Conservation (phyloP, 2,329 filamentous ascomycete genomes). For the Trichoderma koningiopsis region DNA sequence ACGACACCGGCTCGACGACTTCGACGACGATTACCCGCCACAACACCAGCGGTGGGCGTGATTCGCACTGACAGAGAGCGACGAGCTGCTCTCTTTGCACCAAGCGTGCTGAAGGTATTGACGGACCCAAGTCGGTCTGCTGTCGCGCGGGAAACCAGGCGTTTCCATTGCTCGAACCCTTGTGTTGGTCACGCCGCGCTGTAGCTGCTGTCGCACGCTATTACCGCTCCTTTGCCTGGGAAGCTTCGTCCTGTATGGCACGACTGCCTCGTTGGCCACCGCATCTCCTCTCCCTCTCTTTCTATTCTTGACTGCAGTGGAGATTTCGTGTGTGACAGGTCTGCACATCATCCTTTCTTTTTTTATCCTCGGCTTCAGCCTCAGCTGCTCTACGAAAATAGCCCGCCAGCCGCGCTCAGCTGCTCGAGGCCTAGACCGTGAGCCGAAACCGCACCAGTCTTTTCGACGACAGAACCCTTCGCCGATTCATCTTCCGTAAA, state of each 20-base stretch:
- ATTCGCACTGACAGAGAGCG: not conserved
- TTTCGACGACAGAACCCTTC: not conserved
- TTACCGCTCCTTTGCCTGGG: conserved; percentile 20
- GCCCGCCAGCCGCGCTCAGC: conserved; percentile 1
- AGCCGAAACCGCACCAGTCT: not conserved
- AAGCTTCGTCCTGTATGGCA: conserved; percentile 20
- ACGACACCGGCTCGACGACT: conserved; percentile 18
- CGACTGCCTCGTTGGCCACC: conserved; percentile 15
- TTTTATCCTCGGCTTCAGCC: conserved; percentile 13
- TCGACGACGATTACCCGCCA: conserved; percentile 13
- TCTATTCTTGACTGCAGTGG: not conserved
- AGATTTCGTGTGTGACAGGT: conserved; percentile 16
- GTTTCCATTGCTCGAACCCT: not conserved
- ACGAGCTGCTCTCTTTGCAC: conserved; percentile 4
- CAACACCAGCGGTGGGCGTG: conserved; percentile 10
- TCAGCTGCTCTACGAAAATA: not conserved
- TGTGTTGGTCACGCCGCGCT: not conserved
- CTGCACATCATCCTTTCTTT: conserved; percentile 2
- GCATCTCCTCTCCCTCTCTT: not conserved
- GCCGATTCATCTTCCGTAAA: conserved; percentile 9
- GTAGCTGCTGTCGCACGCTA: not conserved
- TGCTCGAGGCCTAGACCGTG: conserved; percentile 4
- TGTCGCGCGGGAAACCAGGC: conserved; percentile 1
- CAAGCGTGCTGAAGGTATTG: conserved; percentile 11
- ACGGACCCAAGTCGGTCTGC: not conserved